Evolutionary conservation across 164 flowering plant genomes (phyloP).

Genomic region (Euptelea pleiosperma): DNA sequence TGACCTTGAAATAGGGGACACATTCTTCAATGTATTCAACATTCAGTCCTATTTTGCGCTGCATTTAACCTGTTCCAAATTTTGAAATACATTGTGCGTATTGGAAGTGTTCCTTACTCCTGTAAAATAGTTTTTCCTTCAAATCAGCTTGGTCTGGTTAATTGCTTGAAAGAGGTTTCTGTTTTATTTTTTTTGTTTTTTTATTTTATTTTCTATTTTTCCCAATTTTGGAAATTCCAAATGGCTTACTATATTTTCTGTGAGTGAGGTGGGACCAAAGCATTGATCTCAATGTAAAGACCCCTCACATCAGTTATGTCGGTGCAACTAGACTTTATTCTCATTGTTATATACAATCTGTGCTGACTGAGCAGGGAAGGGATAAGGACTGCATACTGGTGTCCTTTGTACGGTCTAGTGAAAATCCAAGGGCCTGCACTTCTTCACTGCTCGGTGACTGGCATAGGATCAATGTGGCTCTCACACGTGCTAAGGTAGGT

Average conservation of each 20-base stretch:
- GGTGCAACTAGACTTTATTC: background rate
- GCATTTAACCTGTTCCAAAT: no score
- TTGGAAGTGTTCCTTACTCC: no score
- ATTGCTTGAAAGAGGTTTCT: no score
- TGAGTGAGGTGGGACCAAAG: background rate
- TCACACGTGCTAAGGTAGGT: conserved; percentile 92
- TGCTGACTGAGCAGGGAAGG: conserved; percentile 60
- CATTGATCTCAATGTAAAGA: no score
- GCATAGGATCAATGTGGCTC: conserved; percentile 96
- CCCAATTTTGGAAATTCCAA: no score
- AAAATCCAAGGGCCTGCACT: conserved; percentile 45
- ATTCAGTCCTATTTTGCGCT: no score
- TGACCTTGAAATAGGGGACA: background rate
- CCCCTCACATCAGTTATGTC: no score
- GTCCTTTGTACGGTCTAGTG: conserved; percentile 82
- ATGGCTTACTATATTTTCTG: background rate
- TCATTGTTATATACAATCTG: conserved; percentile 1
- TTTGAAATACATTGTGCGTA: no score
- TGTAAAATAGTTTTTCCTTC: no score
- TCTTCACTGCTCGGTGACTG: conserved; percentile 96
- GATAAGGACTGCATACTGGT: conserved; percentile 94
- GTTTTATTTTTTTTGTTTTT: no score
- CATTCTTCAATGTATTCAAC: background rate
- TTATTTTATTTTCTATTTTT: no score
- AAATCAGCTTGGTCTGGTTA: no score